Conservation (phyloP, 768 basidiomycete species). For the Suillus sp. region DNA sequence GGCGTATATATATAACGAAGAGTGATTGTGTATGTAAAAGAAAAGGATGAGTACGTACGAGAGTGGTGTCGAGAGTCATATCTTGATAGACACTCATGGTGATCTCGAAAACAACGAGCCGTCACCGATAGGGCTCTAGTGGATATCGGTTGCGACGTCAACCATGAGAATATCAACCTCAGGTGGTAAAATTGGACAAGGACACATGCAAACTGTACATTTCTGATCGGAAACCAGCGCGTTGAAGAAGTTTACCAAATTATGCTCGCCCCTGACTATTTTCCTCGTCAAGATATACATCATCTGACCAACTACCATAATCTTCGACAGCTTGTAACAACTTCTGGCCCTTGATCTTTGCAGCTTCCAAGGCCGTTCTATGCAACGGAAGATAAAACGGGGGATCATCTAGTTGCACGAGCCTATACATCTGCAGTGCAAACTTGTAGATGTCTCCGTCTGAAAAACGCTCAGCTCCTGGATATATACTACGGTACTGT, state of each 20-base stretch:
- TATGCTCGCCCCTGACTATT: slow-evolving; percentile 2
- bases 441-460: slow-evolving; percentile 29
- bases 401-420: slow-evolving; percentile 26
- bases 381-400: slow-evolving; percentile 31
- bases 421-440: slow-evolving; percentile 21
- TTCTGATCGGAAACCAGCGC: background rate
- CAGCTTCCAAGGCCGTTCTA: slow-evolving; percentile 23
- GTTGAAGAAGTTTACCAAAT: background rate
- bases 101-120: background rate
- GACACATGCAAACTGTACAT: background rate
- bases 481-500: slow-evolving; percentile 16
- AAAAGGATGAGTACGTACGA: no score
- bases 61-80: no score
- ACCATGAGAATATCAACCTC: background rate
- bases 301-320: slow-evolving; percentile 32
- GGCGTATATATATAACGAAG: no score
- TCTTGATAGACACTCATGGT: background rate
- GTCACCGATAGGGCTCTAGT: background rate
- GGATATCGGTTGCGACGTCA: background rate
- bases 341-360: slow-evolving; percentile 24
- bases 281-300: slow-evolving; percentile 23
- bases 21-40: no score
- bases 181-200: background rate
- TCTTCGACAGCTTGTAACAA: slow-evolving; percentile 26
- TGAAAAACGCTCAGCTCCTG: slow-evolving; percentile 8